Base-by-base conservation (phyloP, 2,329 filamentous ascomycete species). In the Trichoderma semiorbis region DNA sequence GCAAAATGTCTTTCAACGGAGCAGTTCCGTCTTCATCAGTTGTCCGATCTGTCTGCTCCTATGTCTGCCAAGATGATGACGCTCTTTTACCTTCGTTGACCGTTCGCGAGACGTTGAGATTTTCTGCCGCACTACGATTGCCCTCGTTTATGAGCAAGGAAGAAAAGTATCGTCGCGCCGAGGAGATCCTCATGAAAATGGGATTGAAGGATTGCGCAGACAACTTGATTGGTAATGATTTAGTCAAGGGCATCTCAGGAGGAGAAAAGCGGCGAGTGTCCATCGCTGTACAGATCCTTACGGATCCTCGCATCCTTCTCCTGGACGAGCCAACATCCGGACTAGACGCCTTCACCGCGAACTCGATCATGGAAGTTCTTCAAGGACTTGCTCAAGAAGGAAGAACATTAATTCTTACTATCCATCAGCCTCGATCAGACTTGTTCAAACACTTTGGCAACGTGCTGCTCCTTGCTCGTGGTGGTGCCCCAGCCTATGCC, bases 241-340 rank as follows among this genome's bases (percentile, higher is more conserved):
- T 92, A 5, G 85, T 93, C 75, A 94, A 94, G 78, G 92, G 92
- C 0, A 94, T 95, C 34, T 93, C 91, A 10, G 92, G 92, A 3
- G 93, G 93, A 21, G 92, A 95, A 80, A 94, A 94, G 80, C 86
- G 92, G 3, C 87, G 93, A 70, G 91, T 94, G 7, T 92, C 91
- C 3, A 94, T 95, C 73, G 92, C 92, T 0, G 89, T 94, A 0
- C 92, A 95, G 75, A 90, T 94, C 7, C 84, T 95, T 12, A 94
- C 91, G 0, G 91, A 94, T 72, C 92, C 92, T 1, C 88, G 89
- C 1, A 87, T 95, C 2, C 81, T 95, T 1, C 83, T 95, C 0
- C 85, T 95, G 0, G 92, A 95, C 73, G 92, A 95, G 75, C 92
- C 93, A 0, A 92, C 92, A 0, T 93, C 90, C 4, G 92, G 93